These are phyloP conservation scores for Seminavis robusta DNA, from an alignment of 108 stramenopile genomes.

Conservation along the genomic window DNA sequence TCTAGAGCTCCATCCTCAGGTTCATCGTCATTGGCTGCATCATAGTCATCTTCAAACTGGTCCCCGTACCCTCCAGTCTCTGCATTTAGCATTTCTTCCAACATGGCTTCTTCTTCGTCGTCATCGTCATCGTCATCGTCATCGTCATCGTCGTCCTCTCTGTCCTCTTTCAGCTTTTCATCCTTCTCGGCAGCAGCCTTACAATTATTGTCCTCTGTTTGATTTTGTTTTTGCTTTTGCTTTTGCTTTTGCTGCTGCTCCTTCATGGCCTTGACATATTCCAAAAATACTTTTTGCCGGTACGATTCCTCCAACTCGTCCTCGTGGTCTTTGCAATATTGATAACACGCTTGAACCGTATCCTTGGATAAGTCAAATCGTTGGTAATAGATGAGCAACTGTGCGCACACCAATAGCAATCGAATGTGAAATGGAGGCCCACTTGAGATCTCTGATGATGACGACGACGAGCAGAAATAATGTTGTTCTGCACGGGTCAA, in stretches of 20 bases:
- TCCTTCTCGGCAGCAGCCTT: not conserved
- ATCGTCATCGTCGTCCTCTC: slow-evolving; percentile 3
- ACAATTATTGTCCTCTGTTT: not conserved
- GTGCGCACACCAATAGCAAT: slow-evolving; percentile 70
- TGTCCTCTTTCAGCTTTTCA: not conserved
- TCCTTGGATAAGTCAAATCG: slow-evolving; percentile 49
- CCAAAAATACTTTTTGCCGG: slow-evolving; percentile 64
- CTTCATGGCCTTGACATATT: slow-evolving; percentile 77
- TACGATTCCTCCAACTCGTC: slow-evolving; percentile 53
- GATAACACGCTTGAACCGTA: slow-evolving; percentile 52
- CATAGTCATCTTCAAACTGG: slow-evolving; percentile 60
- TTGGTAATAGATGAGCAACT: slow-evolving; percentile 74
- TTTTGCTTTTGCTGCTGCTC: slow-evolving; percentile 22
- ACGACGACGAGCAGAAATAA: not conserved
- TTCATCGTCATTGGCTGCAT: slow-evolving; percentile 17
- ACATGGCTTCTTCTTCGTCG: slow-evolving; percentile 63
- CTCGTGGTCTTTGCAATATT: slow-evolving; percentile 50
- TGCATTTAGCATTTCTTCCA: slow-evolving; percentile 70
- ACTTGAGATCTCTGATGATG: not conserved
- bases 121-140: slow-evolving; percentile 39
- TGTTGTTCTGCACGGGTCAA: slow-evolving; percentile 15
- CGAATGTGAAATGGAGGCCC: slow-evolving; percentile 57
- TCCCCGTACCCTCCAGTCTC: slow-evolving; percentile 50
- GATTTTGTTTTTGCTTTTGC: not conserved
- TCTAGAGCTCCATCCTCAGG: slow-evolving; percentile 9